These are phyloP conservation scores for Astrothelium macrocarpum DNA, from an alignment of 495 filamentous ascomycete species.

Conservation along the genomic window DNA sequence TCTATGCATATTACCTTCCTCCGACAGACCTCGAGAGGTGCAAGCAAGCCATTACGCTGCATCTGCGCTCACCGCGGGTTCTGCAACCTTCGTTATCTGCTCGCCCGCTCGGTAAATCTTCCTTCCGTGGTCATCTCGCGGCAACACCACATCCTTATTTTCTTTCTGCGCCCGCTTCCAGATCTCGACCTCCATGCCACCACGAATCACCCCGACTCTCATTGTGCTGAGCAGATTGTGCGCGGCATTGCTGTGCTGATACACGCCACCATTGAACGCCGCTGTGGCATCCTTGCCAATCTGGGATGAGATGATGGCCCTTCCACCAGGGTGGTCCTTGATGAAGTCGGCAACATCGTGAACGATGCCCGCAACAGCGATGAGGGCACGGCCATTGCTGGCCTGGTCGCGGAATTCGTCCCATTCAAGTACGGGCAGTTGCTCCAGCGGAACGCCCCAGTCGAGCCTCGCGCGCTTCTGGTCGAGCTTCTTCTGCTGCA, in stretches of 20 bases:
- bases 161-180: conserved; percentile 93
- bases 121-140: conserved; percentile 73
- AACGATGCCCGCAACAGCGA: conserved; percentile 87
- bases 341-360: conserved; percentile 94
- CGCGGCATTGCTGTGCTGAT: conserved; percentile 94
- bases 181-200: conserved; percentile 96
- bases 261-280: conserved; percentile 98
- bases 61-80: conserved; percentile 61
- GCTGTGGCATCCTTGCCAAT: conserved; percentile 97
- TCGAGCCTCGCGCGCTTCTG: conserved; percentile 85
- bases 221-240: conserved; percentile 96
- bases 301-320: conserved; percentile 83
- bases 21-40: neutral
- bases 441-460: conserved; percentile 91
- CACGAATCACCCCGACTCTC: conserved; percentile 91
- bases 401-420: conserved; percentile 86
- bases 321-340: conserved; percentile 93
- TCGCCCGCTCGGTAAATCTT: conserved; percentile 82
- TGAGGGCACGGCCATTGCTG: conserved; percentile 76
- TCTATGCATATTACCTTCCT: neutral
- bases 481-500: conserved; percentile 98
- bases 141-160: conserved; percentile 70
- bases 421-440: conserved; percentile 92
- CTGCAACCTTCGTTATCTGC: conserved; percentile 75
- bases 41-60: conserved; percentile 47